Conservation (phyloP, 2,329 filamentous ascomycete genomes). For the Talaromyces islandicus region DNA sequence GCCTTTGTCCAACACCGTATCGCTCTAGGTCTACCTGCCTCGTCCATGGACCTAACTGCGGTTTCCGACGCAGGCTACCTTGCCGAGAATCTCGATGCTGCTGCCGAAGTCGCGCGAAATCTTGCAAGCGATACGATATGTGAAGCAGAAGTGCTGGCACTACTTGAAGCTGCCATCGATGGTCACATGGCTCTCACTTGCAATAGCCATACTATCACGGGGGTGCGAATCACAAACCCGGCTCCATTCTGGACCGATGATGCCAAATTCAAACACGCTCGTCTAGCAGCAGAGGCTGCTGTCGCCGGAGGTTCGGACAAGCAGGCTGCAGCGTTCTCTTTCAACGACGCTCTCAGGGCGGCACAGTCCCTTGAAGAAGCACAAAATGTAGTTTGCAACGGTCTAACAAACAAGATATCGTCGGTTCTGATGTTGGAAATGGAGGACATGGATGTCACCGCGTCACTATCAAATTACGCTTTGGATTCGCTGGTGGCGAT, state of each 20-base stretch:
- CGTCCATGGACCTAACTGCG: not conserved
- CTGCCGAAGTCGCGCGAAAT: not conserved
- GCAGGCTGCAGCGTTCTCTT: not conserved
- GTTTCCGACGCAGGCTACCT: not conserved
- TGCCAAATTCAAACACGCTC: not conserved
- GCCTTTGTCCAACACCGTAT: conserved; percentile 19
- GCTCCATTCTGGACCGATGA: not conserved
- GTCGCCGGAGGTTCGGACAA: not conserved
- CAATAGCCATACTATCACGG: not conserved
- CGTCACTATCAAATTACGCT: not conserved
- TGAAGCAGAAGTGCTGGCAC: not conserved
- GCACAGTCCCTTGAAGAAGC: not conserved
- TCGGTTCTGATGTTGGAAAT: not conserved
- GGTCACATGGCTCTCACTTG: not conserved
- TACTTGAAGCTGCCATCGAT: not conserved
- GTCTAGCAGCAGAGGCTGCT: not conserved
- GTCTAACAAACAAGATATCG: not conserved
- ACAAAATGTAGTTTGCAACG: not conserved
- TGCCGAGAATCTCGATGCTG: not conserved
- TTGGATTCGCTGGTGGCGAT: conserved; percentile 15
- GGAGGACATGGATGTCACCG: not conserved
- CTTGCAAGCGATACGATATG: not conserved
- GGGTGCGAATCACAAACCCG: not conserved
- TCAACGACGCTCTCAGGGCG: not conserved
- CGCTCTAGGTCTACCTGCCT: conserved; percentile 2